Evolutionary conservation across 2,329 filamentous ascomycete species (phyloP), one percentile per base, ranked within the genome.

Genomic region (Davidsoniella eucalypti): DNA sequence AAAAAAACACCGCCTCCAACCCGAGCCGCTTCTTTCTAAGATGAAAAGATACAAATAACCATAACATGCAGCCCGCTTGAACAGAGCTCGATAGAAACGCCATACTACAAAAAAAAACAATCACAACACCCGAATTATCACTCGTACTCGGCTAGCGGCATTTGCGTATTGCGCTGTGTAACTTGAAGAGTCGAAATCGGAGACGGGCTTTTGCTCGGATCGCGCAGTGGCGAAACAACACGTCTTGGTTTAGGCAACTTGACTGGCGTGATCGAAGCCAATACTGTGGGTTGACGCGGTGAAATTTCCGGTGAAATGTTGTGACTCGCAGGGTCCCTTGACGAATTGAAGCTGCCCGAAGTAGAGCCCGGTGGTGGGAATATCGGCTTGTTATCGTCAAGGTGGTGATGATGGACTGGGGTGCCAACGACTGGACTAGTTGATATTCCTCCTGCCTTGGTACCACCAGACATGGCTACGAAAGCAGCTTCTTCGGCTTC

Each of bases 301-400:
- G 42, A 44, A 9, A 16, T 26, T 14, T 44, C 42, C 14, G 42
- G 42, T 16, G 42, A 44, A 23, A 26, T 26, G 29, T 26, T 16
- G n/a, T 9, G 42, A 12, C 42, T 21, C 12, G 16, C 29, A 12
- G 42, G 42, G 12, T 44, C 42, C 21, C 42, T 9, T 29, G 42
- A 33, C 9, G 29, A 33, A 10, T 9, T 33, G 12, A 33, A 33
- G 3, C 12, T 12, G 8, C 29, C 29, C 42, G 6, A 16, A 44
- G 42, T 44, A 44, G 23, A 26, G 6, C n/a, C 29, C 7, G 42
- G 42, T 21, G 42, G 42, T 26, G 29, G 21, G 12, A 44, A 44
- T n/a, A 44, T 26, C 42, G 42, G 42, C 21, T 44, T 44, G 42
- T 44, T 44, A n/a, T 44, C 42, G 8, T 44, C 42, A 9, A 44